These are phyloP conservation scores for Xanthoconium stramineum DNA, from an alignment of 768 basidiomycete species.

Conservation along the genomic window DNA sequence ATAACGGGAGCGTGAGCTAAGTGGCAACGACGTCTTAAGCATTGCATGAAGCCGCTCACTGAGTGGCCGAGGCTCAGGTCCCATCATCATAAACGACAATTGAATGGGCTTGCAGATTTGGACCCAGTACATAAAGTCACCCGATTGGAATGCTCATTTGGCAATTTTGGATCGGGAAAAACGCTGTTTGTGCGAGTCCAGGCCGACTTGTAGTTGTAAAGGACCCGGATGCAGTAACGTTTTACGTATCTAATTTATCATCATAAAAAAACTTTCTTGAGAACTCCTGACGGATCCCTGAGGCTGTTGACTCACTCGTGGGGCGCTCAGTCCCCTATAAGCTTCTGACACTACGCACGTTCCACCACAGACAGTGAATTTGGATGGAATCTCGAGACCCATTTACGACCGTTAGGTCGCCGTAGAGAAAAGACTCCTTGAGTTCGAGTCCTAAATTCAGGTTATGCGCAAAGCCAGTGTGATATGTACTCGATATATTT, in stretches of 20 bases:
- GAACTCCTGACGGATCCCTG: conserved; percentile 15
- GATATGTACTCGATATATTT: conserved; percentile 18
- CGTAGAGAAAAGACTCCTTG: background rate
- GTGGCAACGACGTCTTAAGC: conserved; percentile 3
- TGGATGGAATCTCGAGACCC: background rate
- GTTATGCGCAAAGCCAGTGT: conserved; percentile 2
- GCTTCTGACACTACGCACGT: background rate
- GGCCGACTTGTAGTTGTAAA: conserved; percentile 5
- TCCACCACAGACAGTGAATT: background rate
- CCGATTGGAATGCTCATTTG: background rate
- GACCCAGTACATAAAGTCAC: background rate
- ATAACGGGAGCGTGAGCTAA: conserved; percentile 16
- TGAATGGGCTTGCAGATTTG: background rate
- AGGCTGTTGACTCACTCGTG: conserved; percentile 23
- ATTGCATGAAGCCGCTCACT: background rate
- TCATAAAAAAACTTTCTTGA: conserved; percentile 21
- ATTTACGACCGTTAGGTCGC: background rate
- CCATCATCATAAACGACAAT: background rate
- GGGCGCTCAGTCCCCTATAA: conserved; percentile 3
- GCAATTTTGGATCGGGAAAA: background rate
- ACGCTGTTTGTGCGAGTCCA: background rate
- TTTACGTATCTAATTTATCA: conserved; percentile 23
- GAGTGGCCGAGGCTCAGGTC: background rate
- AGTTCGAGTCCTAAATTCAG: background rate
- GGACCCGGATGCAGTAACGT: conserved; percentile 14